These are phyloP conservation scores for Volvariella surrecta DNA, from an alignment of 1,284 basidiomycete species.

Conservation along the genomic window DNA sequence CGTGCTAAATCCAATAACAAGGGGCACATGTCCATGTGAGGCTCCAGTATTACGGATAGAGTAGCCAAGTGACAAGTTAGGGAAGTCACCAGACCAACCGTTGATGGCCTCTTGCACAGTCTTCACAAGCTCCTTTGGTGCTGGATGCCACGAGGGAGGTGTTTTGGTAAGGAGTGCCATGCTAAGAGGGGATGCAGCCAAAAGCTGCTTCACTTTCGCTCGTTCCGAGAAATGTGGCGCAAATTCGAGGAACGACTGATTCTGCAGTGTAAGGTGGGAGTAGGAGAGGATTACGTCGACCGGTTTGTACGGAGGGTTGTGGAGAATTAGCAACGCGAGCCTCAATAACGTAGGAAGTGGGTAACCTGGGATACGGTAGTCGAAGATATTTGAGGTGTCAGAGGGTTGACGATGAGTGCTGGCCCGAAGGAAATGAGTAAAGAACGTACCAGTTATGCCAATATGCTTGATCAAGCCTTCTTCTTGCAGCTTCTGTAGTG, in stretches of 20 bases:
- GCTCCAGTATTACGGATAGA: conserved; percentile 47
- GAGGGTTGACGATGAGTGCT: not conserved
- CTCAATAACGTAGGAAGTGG: conserved; percentile 88
- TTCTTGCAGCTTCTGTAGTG: conserved; percentile 68
- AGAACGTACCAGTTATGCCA: conserved; percentile 71
- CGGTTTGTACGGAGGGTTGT: conserved; percentile 55
- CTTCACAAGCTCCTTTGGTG: conserved; percentile 40
- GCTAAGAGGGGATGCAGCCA: conserved; percentile 84
- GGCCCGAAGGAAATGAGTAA: conserved; percentile 2
- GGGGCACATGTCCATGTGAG: conserved; percentile 43
- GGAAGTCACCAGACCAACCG: conserved; percentile 41
- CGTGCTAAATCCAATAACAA: conserved; percentile 70
- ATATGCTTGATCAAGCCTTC: conserved; percentile 75
- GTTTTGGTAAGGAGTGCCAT: conserved; percentile 81
- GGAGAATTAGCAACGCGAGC: conserved; percentile 66
- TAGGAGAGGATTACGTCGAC: conserved; percentile 82
- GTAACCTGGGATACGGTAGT: conserved; percentile 47
- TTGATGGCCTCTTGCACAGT: conserved; percentile 30
- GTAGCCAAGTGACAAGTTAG: conserved; percentile 69
- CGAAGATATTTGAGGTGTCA: not conserved
- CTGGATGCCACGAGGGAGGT: conserved; percentile 84
- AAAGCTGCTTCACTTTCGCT: conserved; percentile 61
- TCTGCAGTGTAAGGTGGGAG: conserved; percentile 84
- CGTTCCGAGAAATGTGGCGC: conserved; percentile 51
- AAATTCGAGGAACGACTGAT: conserved; percentile 57